Percentiles rank a stretch among this genome's conserved stretches.
Evolutionary conservation across 2,329 filamentous ascomycete species (phyloP).

Genomic region (Coniochaeta sp.): DNA sequence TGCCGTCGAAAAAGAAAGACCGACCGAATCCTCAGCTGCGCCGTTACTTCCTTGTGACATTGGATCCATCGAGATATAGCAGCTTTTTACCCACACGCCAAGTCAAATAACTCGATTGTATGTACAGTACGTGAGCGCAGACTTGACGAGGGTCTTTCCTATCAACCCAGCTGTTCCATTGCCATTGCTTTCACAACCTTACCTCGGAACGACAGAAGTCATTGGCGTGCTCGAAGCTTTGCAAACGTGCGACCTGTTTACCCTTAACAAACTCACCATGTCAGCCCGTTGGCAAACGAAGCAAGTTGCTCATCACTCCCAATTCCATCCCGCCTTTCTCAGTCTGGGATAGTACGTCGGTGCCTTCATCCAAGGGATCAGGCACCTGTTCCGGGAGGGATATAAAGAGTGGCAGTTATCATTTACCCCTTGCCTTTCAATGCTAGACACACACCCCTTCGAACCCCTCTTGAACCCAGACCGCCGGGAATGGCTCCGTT

Average conservation of each 20-base stretch:
- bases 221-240: not conserved
- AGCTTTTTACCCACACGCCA: not conserved
- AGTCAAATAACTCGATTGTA: not conserved
- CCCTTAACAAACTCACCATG: not conserved
- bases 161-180: not conserved
- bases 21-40: not conserved
- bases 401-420: not conserved
- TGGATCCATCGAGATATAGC: not conserved
- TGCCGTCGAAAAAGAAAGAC: not conserved
- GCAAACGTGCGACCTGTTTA: no score
- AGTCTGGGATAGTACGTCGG: not conserved
- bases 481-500: not conserved
- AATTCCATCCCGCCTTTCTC: not conserved
- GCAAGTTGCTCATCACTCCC: not conserved
- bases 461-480: not conserved
- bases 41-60: not conserved
- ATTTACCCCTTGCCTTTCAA: not conserved
- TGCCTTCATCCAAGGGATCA: not conserved
- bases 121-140: not conserved
- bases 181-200: not conserved
- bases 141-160: not conserved
- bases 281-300: not conserved
- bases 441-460: not conserved
- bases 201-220: not conserved
- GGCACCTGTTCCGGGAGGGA: not conserved